phyloP scores from a whole-genome alignment of 805 yeast species.

The Candida alai region DNA sequence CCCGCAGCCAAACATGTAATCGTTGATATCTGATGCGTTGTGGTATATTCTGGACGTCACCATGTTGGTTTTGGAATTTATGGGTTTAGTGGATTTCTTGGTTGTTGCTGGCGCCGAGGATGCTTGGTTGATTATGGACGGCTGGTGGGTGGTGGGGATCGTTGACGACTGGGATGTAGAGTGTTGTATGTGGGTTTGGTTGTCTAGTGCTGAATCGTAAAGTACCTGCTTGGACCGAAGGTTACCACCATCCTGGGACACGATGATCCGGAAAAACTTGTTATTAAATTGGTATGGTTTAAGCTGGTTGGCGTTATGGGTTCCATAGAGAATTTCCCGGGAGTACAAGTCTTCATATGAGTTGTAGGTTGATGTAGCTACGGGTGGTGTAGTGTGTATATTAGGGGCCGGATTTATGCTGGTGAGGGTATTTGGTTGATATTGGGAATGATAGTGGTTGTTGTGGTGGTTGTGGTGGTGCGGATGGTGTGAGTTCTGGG shows the following conservation, averaged over 20 bases:
- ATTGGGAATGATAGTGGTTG: neutral
- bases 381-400: slow-evolving; percentile 2
- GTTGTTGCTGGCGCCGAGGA: slow-evolving; percentile 1
- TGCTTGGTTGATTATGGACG: neutral
- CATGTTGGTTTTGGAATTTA: slow-evolving; percentile 9
- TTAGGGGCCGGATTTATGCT: slow-evolving; percentile 6
- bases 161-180: slow-evolving; percentile 3
- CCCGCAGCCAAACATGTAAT: slow-evolving; percentile 57
- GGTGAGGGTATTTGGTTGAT: too few relatives aligned
- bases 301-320: slow-evolving; percentile 24
- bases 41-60: slow-evolving; percentile 35
- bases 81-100: neutral
- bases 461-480: slow-evolving; percentile 7
- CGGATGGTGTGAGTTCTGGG: slow-evolving; percentile 3
- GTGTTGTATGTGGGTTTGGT: too few relatives aligned
- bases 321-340: slow-evolving; percentile 45
- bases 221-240: slow-evolving; percentile 45
- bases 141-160: neutral
- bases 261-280: slow-evolving; percentile 38
- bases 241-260: slow-evolving; percentile 50
- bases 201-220: slow-evolving; percentile 36
- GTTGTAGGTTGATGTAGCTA: slow-evolving; percentile 9
- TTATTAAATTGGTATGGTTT: slow-evolving; percentile 23
- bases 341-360: slow-evolving; percentile 44
- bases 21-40: slow-evolving; percentile 42